Evolutionary conservation across 768 basidiomycete species (phyloP), one percentile per base, ranked within the genome.

Genomic region (Favolaschia claudopus): DNA sequence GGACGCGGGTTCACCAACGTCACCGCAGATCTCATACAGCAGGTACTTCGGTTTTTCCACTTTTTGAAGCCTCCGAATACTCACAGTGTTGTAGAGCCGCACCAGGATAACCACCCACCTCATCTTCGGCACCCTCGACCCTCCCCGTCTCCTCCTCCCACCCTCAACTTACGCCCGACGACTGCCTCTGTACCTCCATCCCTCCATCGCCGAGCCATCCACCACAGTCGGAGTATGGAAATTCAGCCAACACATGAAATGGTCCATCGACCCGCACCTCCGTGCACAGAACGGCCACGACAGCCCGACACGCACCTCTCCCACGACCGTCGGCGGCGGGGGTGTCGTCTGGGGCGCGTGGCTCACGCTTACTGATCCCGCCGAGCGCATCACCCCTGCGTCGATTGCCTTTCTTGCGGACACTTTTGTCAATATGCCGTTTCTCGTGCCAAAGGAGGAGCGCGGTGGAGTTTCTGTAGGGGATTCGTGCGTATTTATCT

Each of bases 261-360:
- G 76, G 64, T 75, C 82, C 5, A 60, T 70, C 2, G 88, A 89
- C 34, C 63, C 72, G 1, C 62, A 75, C 12, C 75, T 85, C 22
- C 59, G 68, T 8, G 69, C 70, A 2, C 77, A 71, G 44, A 85
- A 87, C 58, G 48, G 67, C 7, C 68, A 73, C 14, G 70, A 71
- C 48, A 76, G 77, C 48, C 60, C 73, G 13, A 70, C 64, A 29
- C 76, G 85, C 32, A 77, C 79, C 5, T 70, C 69, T 44, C 60
- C 72, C 22, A 63, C 71, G 6, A 79, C 76, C 0, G 69, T 85
- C 14, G 85, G 86, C 25, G 84, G 84, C 7, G 83, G 80, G 0
- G 85, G 86, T 2, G 58, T 79, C 4, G 81, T 84, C 65, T 87
- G 83, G 82, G 88, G 83, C 14, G 79, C 81, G 12, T 89, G 87